These are phyloP conservation scores for Scedosporium aurantiacum DNA, from an alignment of 2,329 filamentous ascomycete species.

Conservation along the genomic window DNA sequence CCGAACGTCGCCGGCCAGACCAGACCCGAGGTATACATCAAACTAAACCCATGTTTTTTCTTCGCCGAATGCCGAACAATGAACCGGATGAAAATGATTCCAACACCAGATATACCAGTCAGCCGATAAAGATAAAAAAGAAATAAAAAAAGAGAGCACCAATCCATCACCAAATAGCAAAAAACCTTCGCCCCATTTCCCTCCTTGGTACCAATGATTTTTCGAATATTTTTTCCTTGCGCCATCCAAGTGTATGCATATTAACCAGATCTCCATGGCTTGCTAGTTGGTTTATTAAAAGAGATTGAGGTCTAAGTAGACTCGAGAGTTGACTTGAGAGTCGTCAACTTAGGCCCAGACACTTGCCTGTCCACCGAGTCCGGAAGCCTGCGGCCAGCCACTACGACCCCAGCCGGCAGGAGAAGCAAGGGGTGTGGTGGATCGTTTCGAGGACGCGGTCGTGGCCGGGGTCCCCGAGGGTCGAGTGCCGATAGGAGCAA, in stretches of 20 bases:
- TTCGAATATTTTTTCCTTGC: conserved; percentile 5
- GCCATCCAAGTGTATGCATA: conserved; percentile 6
- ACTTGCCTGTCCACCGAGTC: conserved; percentile 77
- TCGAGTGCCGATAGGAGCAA: conserved; percentile 89
- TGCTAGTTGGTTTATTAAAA: neutral
- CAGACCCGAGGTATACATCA: conserved; percentile 14
- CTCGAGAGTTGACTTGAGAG: neutral
- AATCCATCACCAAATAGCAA: conserved; percentile 5
- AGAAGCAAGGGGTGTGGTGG: conserved; percentile 86
- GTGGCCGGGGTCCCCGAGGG: conserved; percentile 50
- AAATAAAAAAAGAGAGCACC: conserved; percentile 1
- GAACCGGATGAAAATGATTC: conserved; percentile 4
- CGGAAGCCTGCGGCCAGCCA: conserved; percentile 76
- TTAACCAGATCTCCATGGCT: neutral
- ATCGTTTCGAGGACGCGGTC: conserved; percentile 55
- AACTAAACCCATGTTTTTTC: conserved; percentile 9
- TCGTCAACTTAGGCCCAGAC: conserved; percentile 68
- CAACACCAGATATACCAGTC: neutral
- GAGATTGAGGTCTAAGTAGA: neutral
- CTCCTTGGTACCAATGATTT: neutral
- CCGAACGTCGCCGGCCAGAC: conserved; percentile 9
- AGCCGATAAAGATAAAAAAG: neutral
- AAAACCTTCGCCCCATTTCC: neutral
- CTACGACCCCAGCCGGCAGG: conserved; percentile 73
- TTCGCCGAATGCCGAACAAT: conserved; percentile 4